Conservation (phyloP, 2,329 filamentous ascomycete species). For the Penicillium sp. region DNA sequence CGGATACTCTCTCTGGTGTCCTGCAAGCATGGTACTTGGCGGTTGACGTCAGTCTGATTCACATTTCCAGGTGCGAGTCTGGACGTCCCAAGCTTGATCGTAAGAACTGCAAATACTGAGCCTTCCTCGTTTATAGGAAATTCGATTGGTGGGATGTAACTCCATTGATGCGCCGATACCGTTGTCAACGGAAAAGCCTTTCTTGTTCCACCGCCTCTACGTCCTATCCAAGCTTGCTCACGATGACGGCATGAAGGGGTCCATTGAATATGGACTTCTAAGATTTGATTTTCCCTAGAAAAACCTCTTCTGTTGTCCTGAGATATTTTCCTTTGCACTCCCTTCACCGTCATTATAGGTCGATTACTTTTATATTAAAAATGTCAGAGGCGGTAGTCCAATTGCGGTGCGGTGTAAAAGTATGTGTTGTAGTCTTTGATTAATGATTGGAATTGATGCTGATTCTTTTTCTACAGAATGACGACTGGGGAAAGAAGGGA, state of each 20-base stretch:
- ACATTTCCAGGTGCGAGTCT: neutral
- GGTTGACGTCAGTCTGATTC: slow-evolving; percentile 22
- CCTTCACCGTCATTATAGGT: neutral
- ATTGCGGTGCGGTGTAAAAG: slow-evolving; percentile 61
- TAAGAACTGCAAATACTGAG: neutral
- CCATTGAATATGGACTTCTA: neutral
- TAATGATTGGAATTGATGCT: slow-evolving; percentile 6
- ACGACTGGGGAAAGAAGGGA: slow-evolving; percentile 74
- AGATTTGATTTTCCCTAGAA: neutral
- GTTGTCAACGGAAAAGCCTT: neutral
- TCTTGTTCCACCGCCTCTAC: neutral
- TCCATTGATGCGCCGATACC: neutral
- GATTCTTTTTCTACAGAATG: slow-evolving; percentile 54
- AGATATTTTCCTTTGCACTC: neutral
- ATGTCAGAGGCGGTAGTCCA: slow-evolving; percentile 61
- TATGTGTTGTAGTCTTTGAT: slow-evolving; percentile 6
- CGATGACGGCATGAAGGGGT: slow-evolving; percentile 21
- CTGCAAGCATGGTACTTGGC: neutral
- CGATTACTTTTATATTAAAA: slow-evolving; percentile 10
- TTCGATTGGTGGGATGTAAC: slow-evolving; percentile 7
- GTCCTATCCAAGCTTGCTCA: neutral
- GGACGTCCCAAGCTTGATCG: neutral
- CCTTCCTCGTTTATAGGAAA: neutral
- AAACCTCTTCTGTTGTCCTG: neutral
- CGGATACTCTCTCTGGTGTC: neutral